A percentile compares a stretch with the other conserved stretches of the same genome.
Conservation (phyloP, 805 yeast genomes). For the Starmerella etchellsii region DNA sequence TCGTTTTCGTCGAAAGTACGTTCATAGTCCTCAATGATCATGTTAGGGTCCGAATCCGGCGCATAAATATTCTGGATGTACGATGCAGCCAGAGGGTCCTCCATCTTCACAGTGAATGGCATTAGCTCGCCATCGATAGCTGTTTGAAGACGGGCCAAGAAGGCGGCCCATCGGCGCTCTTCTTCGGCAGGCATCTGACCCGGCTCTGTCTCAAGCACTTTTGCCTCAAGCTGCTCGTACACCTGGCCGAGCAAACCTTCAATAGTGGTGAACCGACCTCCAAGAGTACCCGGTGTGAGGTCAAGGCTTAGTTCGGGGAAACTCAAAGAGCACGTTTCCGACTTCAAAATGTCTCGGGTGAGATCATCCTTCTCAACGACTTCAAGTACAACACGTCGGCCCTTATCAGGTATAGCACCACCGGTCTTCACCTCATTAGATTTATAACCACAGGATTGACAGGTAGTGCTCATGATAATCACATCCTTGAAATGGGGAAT, state of each 20-base stretch:
- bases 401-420: slow-evolving; percentile 83
- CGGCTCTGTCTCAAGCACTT: slow-evolving; percentile 74
- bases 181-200: slow-evolving; percentile 50
- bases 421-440: slow-evolving; percentile 98
- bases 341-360: slow-evolving; percentile 84
- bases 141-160: slow-evolving; percentile 58
- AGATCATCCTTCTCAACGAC: slow-evolving; percentile 87
- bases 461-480: slow-evolving; percentile 85
- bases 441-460: slow-evolving; percentile 88
- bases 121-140: slow-evolving; percentile 72
- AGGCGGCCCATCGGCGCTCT: slow-evolving; percentile 67
- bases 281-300: slow-evolving; percentile 89
- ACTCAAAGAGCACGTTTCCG: slow-evolving; percentile 78
- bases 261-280: slow-evolving; percentile 94
- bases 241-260: slow-evolving; percentile 90
- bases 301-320: slow-evolving; percentile 86
- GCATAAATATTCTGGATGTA: slow-evolving; percentile 98
- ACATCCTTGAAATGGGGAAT: slow-evolving; percentile 98
- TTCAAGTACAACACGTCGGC: slow-evolving; percentile 55
- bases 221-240: slow-evolving; percentile 69
- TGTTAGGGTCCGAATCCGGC: slow-evolving; percentile 94
- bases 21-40: slow-evolving; percentile 80
- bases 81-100: slow-evolving; percentile 89
- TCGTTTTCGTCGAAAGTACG: slow-evolving; percentile 85
- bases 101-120: slow-evolving; percentile 70